These are phyloP conservation scores for Arachnopeziza araneosa DNA, from an alignment of 2,329 filamentous ascomycete genomes.

Conservation along the genomic window DNA sequence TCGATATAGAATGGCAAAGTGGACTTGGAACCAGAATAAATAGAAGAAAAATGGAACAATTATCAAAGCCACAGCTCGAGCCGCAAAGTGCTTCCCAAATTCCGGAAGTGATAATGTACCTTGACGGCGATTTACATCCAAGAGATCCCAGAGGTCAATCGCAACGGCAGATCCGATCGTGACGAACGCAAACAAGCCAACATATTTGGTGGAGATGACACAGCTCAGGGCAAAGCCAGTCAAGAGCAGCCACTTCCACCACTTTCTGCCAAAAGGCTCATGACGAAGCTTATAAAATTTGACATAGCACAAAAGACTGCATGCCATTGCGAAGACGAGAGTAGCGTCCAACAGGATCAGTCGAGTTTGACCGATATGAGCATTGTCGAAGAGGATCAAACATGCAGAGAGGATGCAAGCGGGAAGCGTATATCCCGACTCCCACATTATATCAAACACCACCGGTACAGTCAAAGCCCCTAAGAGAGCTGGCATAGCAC, in stretches of 20 bases:
- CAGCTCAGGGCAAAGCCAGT: conserved; percentile 94
- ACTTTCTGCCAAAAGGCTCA: conserved; percentile 84
- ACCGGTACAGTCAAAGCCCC: conserved; percentile 92
- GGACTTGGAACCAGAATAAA: conserved; percentile 99
- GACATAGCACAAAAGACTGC: conserved; percentile 89
- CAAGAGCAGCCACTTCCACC: conserved; percentile 99
- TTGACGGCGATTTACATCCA: conserved; percentile 79
- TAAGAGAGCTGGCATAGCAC: conserved; percentile 84
- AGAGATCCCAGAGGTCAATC: conserved; percentile 91
- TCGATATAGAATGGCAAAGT: conserved; percentile 81
- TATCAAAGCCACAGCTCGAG: conserved; percentile 80
- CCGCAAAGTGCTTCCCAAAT: conserved; percentile 85
- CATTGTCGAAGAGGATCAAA: conserved; percentile 91
- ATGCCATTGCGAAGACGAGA: conserved; percentile 90
- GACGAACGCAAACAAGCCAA: conserved; percentile 93
- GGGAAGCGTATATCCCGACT: conserved; percentile 93
- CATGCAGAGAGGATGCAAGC: conserved; percentile 83
- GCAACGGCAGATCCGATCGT: conserved; percentile 90
- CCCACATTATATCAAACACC: conserved; percentile 98
- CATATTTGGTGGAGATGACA: conserved; percentile 98
- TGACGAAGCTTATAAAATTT: conserved; percentile 97
- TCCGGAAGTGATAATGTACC: conserved; percentile 73
- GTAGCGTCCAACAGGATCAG: conserved; percentile 93
- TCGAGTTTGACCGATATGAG: conserved; percentile 92
- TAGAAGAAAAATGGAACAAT: conserved; percentile 95